Percentiles rank a stretch among this genome's conserved stretches.
phyloP scores from a whole-genome alignment of 2,329 filamentous ascomycete species.

The Lachnellula hyalina region DNA sequence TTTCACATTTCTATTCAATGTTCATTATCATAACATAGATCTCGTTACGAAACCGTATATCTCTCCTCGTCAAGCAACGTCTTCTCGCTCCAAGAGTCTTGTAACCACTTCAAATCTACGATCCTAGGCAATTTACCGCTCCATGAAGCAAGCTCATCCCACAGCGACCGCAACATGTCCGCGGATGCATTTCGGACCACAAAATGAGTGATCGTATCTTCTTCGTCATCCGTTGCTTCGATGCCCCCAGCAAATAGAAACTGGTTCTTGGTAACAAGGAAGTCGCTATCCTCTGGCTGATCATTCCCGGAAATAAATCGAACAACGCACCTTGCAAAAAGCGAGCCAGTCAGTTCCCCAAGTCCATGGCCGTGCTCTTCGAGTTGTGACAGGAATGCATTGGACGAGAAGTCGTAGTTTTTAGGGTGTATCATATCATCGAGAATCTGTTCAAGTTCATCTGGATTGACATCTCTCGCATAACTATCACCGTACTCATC shows the following conservation, averaged over 20 bases:
- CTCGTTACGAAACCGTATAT: constrained; percentile 32
- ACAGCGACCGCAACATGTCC: constrained; percentile 39
- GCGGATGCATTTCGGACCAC: constrained; percentile 48
- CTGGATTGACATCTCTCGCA: constrained; percentile 58
- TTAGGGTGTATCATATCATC: constrained; percentile 42
- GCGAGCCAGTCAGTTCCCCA: constrained; percentile 42
- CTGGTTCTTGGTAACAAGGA: constrained; percentile 48
- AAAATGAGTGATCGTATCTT: constrained; percentile 62
- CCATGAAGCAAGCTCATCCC: constrained; percentile 39
- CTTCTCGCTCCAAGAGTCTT: constrained; percentile 72
- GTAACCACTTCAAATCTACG: constrained; percentile 67
- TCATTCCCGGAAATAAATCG: constrained; percentile 36
- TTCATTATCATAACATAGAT: neutral
- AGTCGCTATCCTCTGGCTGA: constrained; percentile 25
- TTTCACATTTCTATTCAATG: no score
- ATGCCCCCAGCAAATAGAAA: constrained; percentile 66
- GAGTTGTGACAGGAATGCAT: constrained; percentile 48
- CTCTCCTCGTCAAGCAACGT: constrained; percentile 77
- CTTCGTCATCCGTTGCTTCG: neutral
- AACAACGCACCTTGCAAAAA: constrained; percentile 44
- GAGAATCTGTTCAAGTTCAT: constrained; percentile 55
- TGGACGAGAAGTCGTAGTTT: constrained; percentile 41
- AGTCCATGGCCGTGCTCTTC: constrained; percentile 51
- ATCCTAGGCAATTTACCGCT: constrained; percentile 57
- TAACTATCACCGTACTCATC: constrained; percentile 84